Evolutionary conservation across 2,329 filamentous ascomycete species (phyloP).

Genomic region (Lasiodiplodia gonubiensis): DNA sequence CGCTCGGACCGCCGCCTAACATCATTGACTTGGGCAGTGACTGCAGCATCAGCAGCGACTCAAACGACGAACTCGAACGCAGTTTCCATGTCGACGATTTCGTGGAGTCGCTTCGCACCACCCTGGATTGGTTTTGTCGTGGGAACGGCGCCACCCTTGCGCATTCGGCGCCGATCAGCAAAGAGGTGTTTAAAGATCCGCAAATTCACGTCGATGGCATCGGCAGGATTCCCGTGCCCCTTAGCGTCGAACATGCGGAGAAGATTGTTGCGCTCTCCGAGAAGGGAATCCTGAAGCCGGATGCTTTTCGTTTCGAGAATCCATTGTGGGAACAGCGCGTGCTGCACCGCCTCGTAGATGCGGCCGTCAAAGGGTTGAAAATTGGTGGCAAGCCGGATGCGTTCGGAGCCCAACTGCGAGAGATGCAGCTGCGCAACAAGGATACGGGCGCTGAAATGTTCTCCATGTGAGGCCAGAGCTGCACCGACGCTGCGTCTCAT

Average conservation of each 20-base stretch:
- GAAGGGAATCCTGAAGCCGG: neutral
- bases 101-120: neutral
- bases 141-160: neutral
- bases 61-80: neutral
- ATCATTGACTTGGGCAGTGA: neutral
- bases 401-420: neutral
- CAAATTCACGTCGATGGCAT: neutral
- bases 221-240: neutral
- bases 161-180: neutral
- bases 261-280: neutral
- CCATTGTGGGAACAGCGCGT: constrained; percentile 1
- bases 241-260: neutral
- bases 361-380: neutral
- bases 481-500: neutral
- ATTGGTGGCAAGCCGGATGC: neutral
- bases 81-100: neutral
- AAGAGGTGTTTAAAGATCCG: neutral
- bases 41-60: neutral
- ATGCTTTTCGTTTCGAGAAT: neutral
- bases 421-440: neutral
- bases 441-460: neutral
- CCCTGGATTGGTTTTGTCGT: neutral
- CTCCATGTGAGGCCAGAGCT: neutral
- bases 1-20: neutral
- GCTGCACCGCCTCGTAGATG: neutral